These are phyloP conservation scores for Kazachstania sp. DNA, from an alignment of 1,139 yeast genomes.

Conservation along the genomic window DNA sequence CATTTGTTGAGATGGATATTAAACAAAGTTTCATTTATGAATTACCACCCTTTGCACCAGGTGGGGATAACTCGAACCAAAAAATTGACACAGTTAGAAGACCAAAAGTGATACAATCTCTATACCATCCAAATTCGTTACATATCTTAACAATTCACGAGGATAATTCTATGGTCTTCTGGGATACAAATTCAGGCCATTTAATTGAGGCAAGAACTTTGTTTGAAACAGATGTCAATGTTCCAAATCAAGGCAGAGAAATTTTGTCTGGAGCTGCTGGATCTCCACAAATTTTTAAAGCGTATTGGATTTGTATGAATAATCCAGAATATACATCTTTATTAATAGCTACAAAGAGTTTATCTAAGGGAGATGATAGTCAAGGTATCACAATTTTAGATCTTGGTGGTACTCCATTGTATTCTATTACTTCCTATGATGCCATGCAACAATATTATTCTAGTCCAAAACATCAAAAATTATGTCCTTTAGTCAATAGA, in stretches of 20 bases:
- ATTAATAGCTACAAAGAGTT: conserved; percentile 56
- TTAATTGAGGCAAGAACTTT: conserved; percentile 67
- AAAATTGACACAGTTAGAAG: conserved; percentile 26
- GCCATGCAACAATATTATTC: conserved; percentile 74
- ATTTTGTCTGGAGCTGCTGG: conserved; percentile 5
- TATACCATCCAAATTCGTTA: conserved; percentile 90
- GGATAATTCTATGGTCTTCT: conserved; percentile 79
- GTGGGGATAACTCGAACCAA: conserved; percentile 38
- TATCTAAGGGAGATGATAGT: conserved; percentile 35
- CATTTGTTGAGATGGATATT: conserved; percentile 52
- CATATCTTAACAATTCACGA: conserved; percentile 71
- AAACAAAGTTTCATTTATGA: conserved; percentile 50
- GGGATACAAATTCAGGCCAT: conserved; percentile 80
- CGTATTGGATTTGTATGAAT: conserved; percentile 66
- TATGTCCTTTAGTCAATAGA: conserved; percentile 43
- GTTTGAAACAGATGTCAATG: conserved; percentile 56
- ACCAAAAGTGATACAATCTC: conserved; percentile 53
- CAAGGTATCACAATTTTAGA: conserved; percentile 59
- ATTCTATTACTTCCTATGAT: conserved; percentile 72
- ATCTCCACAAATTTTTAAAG: conserved; percentile 23
- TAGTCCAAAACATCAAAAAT: conserved; percentile 49
- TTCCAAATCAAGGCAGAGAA: conserved; percentile 33
- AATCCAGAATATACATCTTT: conserved; percentile 77
- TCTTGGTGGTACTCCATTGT: conserved; percentile 73
- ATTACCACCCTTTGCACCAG: conserved; percentile 53